These are phyloP conservation scores for Paraleonurus japonicus DNA, from an alignment of 257 asterid genomes.

Conservation along the genomic window DNA sequence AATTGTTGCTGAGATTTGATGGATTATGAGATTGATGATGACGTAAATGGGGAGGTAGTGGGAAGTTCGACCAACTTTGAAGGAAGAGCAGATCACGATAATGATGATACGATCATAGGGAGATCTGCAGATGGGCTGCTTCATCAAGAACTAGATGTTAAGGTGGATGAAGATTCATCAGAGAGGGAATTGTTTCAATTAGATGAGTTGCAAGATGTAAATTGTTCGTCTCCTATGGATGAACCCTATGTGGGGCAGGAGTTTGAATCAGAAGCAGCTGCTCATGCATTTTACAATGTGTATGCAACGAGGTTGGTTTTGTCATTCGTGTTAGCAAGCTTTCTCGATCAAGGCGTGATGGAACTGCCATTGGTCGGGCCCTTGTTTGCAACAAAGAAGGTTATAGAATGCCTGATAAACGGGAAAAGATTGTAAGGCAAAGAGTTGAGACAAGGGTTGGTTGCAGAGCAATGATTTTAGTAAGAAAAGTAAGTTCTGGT, in stretches of 20 bases:
- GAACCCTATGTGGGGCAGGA: constrained; percentile 91
- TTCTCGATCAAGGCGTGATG: constrained; percentile 97
- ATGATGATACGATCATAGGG: constrained; percentile 48
- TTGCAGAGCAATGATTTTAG: constrained; percentile 95
- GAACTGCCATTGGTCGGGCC: constrained; percentile 95
- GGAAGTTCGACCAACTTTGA: constrained; percentile 64
- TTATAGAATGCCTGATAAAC: constrained; percentile 84
- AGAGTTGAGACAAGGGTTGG: constrained; percentile 98
- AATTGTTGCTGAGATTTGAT: constrained; percentile 34
- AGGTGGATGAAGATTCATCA: constrained; percentile 62
- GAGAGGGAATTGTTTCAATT: constrained; percentile 51
- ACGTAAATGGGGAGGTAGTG: constrained; percentile 65
- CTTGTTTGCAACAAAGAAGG: constrained; percentile 99
- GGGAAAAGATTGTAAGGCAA: constrained; percentile 89
- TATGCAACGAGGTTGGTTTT: constrained; percentile 88
- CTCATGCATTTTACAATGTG: constrained; percentile 86
- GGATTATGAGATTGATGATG: constrained; percentile 88
- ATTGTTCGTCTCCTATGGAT: constrained; percentile 44
- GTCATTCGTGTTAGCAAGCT: constrained; percentile 97
- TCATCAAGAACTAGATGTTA: constrained; percentile 59
- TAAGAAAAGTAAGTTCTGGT: constrained; percentile 78
- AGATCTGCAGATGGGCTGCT: constrained; percentile 58
- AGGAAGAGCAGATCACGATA: constrained; percentile 44
- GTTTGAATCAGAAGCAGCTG: constrained; percentile 92
- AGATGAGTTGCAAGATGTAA: constrained; percentile 60